Evolutionary conservation across 2,329 filamentous ascomycete species (phyloP).

Genomic region (Aspergillus amoenus): DNA sequence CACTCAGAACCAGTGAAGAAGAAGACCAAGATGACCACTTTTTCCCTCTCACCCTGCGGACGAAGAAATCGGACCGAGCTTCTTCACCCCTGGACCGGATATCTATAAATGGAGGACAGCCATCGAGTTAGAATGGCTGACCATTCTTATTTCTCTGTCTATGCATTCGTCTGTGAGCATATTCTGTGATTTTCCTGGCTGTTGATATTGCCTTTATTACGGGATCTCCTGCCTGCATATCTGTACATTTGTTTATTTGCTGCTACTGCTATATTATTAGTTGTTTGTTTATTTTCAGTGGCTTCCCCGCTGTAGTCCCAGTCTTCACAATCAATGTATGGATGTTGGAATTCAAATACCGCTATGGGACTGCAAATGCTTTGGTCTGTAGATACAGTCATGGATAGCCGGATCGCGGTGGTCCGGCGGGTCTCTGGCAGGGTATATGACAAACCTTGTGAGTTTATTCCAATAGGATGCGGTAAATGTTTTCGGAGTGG

Average conservation of each 20-base stretch:
- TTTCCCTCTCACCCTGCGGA: slow-evolving; percentile 66
- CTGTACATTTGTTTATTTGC: not conserved
- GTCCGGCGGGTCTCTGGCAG: slow-evolving; percentile 5
- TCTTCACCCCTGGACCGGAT: slow-evolving; percentile 39
- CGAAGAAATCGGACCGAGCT: slow-evolving; percentile 44
- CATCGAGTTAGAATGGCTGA: not conserved
- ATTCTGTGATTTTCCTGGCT: not conserved
- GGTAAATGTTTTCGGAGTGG: slow-evolving; percentile 4
- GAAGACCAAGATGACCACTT: slow-evolving; percentile 82
- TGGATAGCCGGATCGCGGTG: slow-evolving; percentile 7
- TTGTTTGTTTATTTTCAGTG: not conserved
- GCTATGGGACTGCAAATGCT: too few relatives aligned
- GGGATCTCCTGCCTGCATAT: not conserved
- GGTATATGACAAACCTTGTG: not conserved
- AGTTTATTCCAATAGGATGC: slow-evolving; percentile 10
- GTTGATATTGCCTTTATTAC: not conserved
- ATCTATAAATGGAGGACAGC: slow-evolving; percentile 28
- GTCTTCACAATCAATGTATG: not conserved
- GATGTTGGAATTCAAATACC: not conserved
- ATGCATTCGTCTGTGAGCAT: not conserved
- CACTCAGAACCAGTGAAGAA: slow-evolving; percentile 66
- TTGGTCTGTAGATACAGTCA: not conserved
- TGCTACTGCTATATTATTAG: not conserved
- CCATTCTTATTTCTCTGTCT: not conserved
- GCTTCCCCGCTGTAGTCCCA: not conserved